phyloP scores from a whole-genome alignment of 495 filamentous ascomycete genomes.

The Talaromyces borbonicus region DNA sequence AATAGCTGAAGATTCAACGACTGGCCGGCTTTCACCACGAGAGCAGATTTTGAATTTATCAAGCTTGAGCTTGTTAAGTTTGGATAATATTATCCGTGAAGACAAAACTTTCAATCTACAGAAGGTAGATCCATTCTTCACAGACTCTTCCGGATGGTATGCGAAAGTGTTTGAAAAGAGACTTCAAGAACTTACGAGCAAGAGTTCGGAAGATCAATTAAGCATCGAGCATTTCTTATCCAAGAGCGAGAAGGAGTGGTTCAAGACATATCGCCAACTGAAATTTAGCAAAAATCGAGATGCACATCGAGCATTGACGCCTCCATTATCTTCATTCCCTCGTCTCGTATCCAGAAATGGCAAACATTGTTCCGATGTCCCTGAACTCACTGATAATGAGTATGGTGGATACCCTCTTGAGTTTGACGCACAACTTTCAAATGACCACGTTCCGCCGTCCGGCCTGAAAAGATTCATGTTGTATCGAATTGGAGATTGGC shows the following conservation, averaged over 20 bases:
- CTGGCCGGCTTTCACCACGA: not conserved
- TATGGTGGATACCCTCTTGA: not conserved
- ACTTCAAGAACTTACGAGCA: constrained; percentile 40
- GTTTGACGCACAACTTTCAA: constrained; percentile 30
- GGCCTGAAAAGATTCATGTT: constrained; percentile 34
- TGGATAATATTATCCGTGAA: constrained; percentile 41
- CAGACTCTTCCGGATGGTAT: constrained; percentile 50
- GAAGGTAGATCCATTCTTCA: constrained; percentile 58
- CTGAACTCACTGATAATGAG: not conserved
- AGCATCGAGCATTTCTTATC: constrained; percentile 55
- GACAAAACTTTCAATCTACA: constrained; percentile 49
- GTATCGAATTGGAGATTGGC: constrained; percentile 44
- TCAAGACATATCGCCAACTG: constrained; percentile 44
- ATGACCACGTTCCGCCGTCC: constrained; percentile 42
- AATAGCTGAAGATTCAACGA: constrained; percentile 3
- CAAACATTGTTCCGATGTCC: not conserved
- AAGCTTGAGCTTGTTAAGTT: constrained; percentile 26
- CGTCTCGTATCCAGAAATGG: not conserved
- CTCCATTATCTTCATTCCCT: constrained; percentile 15
- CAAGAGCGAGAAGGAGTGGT: constrained; percentile 58
- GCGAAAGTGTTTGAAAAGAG: constrained; percentile 45
- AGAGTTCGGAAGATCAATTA: constrained; percentile 42
- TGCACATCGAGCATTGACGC: not conserved
- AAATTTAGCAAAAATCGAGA: constrained; percentile 25
- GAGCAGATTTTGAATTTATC: constrained; percentile 1